Evolutionary conservation across 352 stramenopile genomes (phyloP), one percentile per base, ranked within the genome.

Genomic region (Phytophthora brassicae): DNA sequence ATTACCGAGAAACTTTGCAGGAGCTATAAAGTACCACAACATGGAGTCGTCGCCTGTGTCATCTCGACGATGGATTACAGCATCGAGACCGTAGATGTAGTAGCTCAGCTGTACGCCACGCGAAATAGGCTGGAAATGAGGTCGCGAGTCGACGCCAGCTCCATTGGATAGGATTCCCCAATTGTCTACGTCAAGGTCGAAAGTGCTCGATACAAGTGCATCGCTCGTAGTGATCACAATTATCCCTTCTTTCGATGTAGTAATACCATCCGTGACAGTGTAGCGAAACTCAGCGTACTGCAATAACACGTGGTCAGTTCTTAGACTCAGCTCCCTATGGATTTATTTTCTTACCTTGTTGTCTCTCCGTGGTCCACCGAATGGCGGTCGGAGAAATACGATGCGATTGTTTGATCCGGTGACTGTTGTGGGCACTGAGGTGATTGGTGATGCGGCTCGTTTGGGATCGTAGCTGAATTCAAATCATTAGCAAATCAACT

Each of bases 261-360:
- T 74, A 3, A 76, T 56, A 13, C 76, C 77, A 57, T 97, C 89
- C 11, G 74, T 80, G 64, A 96, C 79, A 6, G 81, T 94, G 69
- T 95, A 97, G 52, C 78, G 76, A 56, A 97, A 97, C 50, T 92
- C 81, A 23, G 84, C 84, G 48, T 86, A 96, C 76, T 96, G n/a
- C 39, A 45, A 45, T 26, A 24, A 49, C 26, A n/a, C n/a, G n/a
- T n/a, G 14, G 12, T 45, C 39, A 45, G 39, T 16, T 24, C 39
- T 14, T 6, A 42, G n/a, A 26, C 19, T 26, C 7, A n/a, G n/a
- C n/a, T n/a, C n/a, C n/a, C n/a, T n/a, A n/a, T n/a, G n/a, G n/a
- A n/a, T n/a, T n/a, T n/a, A n/a, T n/a, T n/a, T 56, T 19, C 1
- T 35, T 56, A 90, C 84, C 75, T 91, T 90, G 52, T 73, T 68